Conservation (phyloP, 345 rosid genomes). For the Microthlaspi erraticum region DNA sequence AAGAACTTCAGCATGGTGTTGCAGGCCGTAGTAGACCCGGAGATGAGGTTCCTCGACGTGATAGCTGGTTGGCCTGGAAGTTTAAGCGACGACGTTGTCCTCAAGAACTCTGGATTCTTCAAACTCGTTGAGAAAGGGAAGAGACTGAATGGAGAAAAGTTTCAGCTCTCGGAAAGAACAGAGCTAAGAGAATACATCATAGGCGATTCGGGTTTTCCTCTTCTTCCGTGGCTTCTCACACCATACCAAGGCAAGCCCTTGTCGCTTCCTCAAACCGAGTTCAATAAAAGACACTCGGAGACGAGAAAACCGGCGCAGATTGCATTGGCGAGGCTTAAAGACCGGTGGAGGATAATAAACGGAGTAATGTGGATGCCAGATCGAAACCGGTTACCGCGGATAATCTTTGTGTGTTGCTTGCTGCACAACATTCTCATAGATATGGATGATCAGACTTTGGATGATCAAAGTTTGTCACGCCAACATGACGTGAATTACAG, state of each 20-base stretch:
- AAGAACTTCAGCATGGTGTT: slow-evolving; percentile 75
- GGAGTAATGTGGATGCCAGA: slow-evolving; percentile 87
- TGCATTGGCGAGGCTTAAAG: slow-evolving; percentile 71
- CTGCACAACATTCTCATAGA: slow-evolving; percentile 72
- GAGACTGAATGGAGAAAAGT: slow-evolving; percentile 54
- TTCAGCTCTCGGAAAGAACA: slow-evolving; percentile 48
- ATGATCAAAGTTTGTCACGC: slow-evolving; percentile 51
- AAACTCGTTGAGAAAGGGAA: slow-evolving; percentile 66
- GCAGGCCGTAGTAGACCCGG: slow-evolving; percentile 73
- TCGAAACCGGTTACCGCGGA: slow-evolving; percentile 63
- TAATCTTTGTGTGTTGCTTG: slow-evolving; percentile 73
- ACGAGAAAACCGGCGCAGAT: slow-evolving; percentile 54
- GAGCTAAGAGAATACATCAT: slow-evolving; percentile 63
- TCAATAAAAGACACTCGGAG: slow-evolving; percentile 63
- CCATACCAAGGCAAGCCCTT: slow-evolving; percentile 63
- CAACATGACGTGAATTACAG: slow-evolving; percentile 60
- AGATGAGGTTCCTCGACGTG: slow-evolving; percentile 74
- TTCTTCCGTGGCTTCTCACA: slow-evolving; percentile 68
- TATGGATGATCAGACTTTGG: slow-evolving; percentile 56
- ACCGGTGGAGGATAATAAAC: slow-evolving; percentile 76
- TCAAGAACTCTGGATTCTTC: slow-evolving; percentile 63
- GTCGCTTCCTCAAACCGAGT: slow-evolving; percentile 52
- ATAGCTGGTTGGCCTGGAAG: slow-evolving; percentile 77
- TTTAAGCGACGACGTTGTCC: slow-evolving; percentile 61
- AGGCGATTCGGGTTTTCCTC: slow-evolving; percentile 67